Conservation (phyloP, 176 grass and related monocot species). For the Tuctoria greenei region DNA sequence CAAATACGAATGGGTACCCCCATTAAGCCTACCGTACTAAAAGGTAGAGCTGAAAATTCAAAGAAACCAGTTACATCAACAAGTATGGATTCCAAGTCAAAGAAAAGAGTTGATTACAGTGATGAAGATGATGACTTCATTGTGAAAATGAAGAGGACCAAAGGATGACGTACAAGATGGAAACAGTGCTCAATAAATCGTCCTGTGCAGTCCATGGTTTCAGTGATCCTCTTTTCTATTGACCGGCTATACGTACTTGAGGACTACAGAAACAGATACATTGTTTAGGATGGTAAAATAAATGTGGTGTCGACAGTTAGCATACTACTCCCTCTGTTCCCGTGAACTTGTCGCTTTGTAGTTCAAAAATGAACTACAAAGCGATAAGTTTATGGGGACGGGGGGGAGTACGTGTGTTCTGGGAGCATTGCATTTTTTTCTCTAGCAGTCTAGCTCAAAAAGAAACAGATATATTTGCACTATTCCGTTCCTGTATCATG, state of each 20-base stretch:
- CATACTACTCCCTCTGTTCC: no score
- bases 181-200: background rate
- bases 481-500: background rate
- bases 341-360: no score
- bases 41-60: constrained; percentile 58
- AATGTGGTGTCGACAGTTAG: background rate
- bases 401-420: background rate
- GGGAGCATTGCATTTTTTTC: background rate
- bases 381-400: no score
- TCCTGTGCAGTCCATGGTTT: background rate
- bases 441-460: background rate
- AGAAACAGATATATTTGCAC: background rate
- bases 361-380: no score
- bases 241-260: background rate
- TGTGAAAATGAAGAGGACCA: constrained; percentile 61
- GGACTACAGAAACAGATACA: background rate
- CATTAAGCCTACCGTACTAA: constrained; percentile 41
- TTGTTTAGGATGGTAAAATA: constrained; percentile 16
- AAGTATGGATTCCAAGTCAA: constrained; percentile 58
- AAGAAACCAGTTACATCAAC: constrained; percentile 51
- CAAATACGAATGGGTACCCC: constrained; percentile 58
- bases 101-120: constrained; percentile 67
- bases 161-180: constrained; percentile 25
- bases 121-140: constrained; percentile 65
- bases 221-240: background rate